These are phyloP conservation scores for Microdochium nivale DNA, from an alignment of 2,329 filamentous ascomycete genomes.

Conservation along the genomic window DNA sequence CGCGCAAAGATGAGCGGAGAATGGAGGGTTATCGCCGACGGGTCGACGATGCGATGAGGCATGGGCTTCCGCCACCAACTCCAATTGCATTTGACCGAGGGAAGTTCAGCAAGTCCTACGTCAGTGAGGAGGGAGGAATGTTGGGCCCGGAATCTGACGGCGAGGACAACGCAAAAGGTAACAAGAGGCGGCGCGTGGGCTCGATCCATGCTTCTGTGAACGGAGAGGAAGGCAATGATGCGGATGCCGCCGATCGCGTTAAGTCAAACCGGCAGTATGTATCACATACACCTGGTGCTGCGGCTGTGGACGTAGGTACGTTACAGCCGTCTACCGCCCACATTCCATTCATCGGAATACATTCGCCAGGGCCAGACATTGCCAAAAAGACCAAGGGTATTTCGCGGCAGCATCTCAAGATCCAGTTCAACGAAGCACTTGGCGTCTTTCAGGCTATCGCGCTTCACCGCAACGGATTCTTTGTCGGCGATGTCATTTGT, in stretches of 20 bases:
- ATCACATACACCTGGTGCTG: conserved; percentile 49
- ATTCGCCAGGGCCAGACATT: conserved; percentile 56
- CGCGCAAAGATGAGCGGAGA: conserved; percentile 41
- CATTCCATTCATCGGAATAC: conserved; percentile 62
- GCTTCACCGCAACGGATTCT: conserved; percentile 59
- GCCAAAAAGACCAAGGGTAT: conserved; percentile 61
- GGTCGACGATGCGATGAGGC: conserved; percentile 35
- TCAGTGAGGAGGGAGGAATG: conserved; percentile 63
- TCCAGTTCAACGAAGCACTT: conserved; percentile 57
- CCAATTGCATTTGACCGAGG: conserved; percentile 41
- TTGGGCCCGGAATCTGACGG: conserved; percentile 53
- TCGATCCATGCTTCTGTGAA: conserved; percentile 31
- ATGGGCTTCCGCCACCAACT: conserved; percentile 41
- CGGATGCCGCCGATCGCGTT: conserved; percentile 25
- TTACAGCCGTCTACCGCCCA: conserved; percentile 53
- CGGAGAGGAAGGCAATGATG: conserved; percentile 27
- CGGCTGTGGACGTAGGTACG: conserved; percentile 48
- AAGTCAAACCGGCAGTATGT: conserved; percentile 52
- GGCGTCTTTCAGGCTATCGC: conserved; percentile 57
- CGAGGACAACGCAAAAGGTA: conserved; percentile 36
- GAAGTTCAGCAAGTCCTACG: conserved; percentile 55
- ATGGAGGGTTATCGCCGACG: conserved; percentile 34
- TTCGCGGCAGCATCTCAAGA: conserved; percentile 65
- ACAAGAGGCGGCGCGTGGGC: conserved; percentile 35
- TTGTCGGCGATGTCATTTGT: conserved; percentile 29